Base-by-base conservation (phyloP, 1,139 yeast species). In the Suhomyces ambrosiae region DNA sequence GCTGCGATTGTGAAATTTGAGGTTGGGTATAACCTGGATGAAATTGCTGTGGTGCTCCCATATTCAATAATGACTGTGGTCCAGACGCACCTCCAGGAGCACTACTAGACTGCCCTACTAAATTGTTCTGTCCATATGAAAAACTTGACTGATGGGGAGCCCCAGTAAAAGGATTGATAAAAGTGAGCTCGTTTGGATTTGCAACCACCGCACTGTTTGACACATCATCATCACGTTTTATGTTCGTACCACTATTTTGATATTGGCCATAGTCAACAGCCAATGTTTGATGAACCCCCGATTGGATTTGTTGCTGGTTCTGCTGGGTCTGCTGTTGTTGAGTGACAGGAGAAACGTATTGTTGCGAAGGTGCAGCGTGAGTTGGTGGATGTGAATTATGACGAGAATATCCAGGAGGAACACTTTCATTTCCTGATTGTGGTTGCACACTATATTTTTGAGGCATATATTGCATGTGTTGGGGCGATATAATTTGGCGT, bases 361-460 rank as follows among this genome's bases (percentile, higher is more conserved):
- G 42, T 16, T 44, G 51, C 27, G 35, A 36, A 13, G 40, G 17
- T 11, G 33, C 27, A 11, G 28, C 23, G 29, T 40, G 44, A n/a
- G 49, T 24, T n/a, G 43, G 43, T 11, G 52, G 52, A 23, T 45
- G 49, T 12, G 50, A 48, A 29, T 48, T 45, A 23, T 48, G 50
- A 13, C 48, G 39, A 7, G 39, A 16, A 15, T 25, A 37, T 7
- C 38, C 41, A 10, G 34, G 32, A 6, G 42, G 40, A 10, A 34
- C 17, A 16, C 24, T 32, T 7, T 44, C 45, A 7, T 15, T 28
- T n/a, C 25, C 32, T 13, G 19, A 31, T 23, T 19, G 39, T 2
- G 36, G 19, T 12, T 23, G 38, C 5, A 31, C 17, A 6, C 26
- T 19, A 23, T 29, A 41, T 21, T 39, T 41, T 22, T 37, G 46